Base-by-base conservation (phyloP, 108 stramenopile species). In the Chaetoceros muelleri region DNA sequence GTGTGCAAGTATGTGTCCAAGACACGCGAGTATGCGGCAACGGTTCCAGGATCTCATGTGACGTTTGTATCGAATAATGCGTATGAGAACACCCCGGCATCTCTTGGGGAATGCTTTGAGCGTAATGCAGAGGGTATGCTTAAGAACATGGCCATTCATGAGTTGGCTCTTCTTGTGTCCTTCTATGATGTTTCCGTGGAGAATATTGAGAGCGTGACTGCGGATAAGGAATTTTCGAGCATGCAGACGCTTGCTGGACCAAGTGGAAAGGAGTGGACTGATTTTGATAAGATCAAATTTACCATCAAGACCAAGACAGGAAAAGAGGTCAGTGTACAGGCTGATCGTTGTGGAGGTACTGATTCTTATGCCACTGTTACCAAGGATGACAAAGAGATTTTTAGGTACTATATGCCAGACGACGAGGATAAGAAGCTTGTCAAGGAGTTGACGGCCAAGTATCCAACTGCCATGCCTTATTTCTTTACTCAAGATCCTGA, bases 101-200 rank as follows among this genome's bases (percentile, higher is more conserved):
- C 79, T 7, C 84, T 94, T 34, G 88, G 87, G 64, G 93, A 94
- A 72, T 94, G 93, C 78, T 94, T 94, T 72, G 86, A 88, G 69
- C 84, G 93, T 47, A 94, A 94, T 55, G 73, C 79, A 58, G 93
- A 94, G 70, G 93, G 93, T 50, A 90, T 94, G 88, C 74, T 94
- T 28, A 94, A 94, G 81, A 94, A 94, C 77, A 94, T 94, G 92
- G 92, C 87, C 65, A 90, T 94, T 44, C 92, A 94, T 70, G 92
- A 94, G 68, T 72, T 90, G 19, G 89, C 89, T 29, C 71, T 94
- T 16, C 62, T 94, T 46, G 93, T 89, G 13, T 79, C 79, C 53
- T 94, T 90, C 72, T 94, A 81, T 64, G 89, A 88, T 64, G 89
- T 90, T 27, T 65, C 83, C 34, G 88, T 88, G 34, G 89, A 90